Evolutionary conservation across 805 yeast species (phyloP).

Genomic region (Candida odintsovae): DNA sequence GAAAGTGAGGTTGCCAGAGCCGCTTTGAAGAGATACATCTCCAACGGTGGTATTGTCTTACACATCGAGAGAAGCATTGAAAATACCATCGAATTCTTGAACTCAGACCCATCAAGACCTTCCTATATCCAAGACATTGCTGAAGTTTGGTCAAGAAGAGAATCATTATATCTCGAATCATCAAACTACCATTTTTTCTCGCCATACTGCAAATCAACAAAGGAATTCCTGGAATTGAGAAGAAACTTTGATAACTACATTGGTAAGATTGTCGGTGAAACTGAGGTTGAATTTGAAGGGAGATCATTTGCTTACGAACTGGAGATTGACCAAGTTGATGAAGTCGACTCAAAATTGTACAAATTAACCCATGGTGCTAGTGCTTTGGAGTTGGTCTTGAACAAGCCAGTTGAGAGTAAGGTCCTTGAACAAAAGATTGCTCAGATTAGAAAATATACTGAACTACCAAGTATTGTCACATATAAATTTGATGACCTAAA

Average conservation of each 20-base stretch:
- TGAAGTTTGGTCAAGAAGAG: conserved; percentile 81
- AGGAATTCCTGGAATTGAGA: conserved; percentile 52
- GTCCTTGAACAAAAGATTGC: conserved; percentile 75
- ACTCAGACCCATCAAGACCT: conserved; percentile 80
- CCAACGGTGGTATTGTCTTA: conserved; percentile 62
- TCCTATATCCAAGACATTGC: conserved; percentile 75
- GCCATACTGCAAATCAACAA: conserved; percentile 54
- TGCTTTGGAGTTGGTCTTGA: conserved; percentile 82
- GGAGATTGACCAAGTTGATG: conserved; percentile 62
- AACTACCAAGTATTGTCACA: conserved; percentile 76
- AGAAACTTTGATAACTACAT: conserved; percentile 55
- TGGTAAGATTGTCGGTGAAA: conserved; percentile 53
- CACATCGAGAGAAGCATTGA: conserved; percentile 87
- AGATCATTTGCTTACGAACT: conserved; percentile 71
- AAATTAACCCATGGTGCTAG: conserved; percentile 60
- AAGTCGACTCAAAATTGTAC: conserved; percentile 40
- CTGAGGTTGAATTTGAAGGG: conserved; percentile 25
- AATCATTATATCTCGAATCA: conserved; percentile 71
- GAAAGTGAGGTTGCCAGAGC: conserved; percentile 68
- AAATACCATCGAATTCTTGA: conserved; percentile 70
- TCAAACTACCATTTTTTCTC: conserved; percentile 76
- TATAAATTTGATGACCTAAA: conserved; percentile 51
- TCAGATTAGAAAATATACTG: conserved; percentile 53
- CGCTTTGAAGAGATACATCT: conserved; percentile 47
- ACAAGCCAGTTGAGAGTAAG: conserved; percentile 33